Base-by-base conservation (phyloP, 2,329 filamentous ascomycete species). In the Calonectria pteridis region DNA sequence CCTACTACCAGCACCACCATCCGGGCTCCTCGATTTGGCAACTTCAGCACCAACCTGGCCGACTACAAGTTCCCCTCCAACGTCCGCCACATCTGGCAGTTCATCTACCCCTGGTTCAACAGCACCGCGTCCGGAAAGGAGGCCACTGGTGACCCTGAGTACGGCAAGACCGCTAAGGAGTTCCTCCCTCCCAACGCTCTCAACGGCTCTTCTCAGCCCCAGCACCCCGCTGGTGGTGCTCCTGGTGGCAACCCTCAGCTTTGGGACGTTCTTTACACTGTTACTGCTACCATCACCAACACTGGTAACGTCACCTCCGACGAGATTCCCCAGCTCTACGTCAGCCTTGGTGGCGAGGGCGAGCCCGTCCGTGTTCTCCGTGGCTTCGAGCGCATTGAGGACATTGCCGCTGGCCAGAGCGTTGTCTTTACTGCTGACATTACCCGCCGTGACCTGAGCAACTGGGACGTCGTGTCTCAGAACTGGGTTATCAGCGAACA, bases 381-480 rank as follows among this genome's bases (percentile, higher is more conserved):
- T 74, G 93, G 93, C 55, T 98, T 98, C 80, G 94, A 97, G 72
- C 91, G 95, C 59, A 84, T 98, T 72, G 83, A 85, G 75, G 89
- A 88, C 64, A 92, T 98, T 75, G 87, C 90, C 5, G 89, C 94
- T 0, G 95, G 94, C n/a, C 83, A 91, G 83, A 91, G 89, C 66
- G 88, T 86, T 4, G 90, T 88, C 2, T 97, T 97, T 87, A 88
- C 84, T 0, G 92, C 91, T 0, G 89, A 92, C 20, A 84, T 98
- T 69, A 95, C 92, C 7, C 90, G 96, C 49, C 92, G 95, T 71
- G 96, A 98, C 81, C 78, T 98, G 70, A 95, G 93, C 82, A 97
- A 95, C 86, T 98, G 96, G 96, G 94, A 98, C 78, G 87, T 90
- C 0, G 88, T 82, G 1, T 83, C 86, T n/a, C 96, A 98, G 88